Evolutionary conservation across 257 asterid species (phyloP).

Genomic region (Solanum commersonii): DNA sequence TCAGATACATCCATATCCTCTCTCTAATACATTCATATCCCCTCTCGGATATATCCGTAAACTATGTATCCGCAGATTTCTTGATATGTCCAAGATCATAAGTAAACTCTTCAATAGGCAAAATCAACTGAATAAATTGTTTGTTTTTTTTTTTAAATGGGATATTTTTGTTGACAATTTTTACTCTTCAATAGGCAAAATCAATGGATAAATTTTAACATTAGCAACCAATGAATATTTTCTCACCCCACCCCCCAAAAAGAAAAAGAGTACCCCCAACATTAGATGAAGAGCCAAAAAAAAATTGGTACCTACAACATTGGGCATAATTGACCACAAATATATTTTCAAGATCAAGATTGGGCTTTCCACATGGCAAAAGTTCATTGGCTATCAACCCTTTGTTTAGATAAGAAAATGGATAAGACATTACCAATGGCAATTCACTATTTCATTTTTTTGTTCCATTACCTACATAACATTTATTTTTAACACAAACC

Average conservation of each 20-base stretch:
- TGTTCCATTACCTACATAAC: background rate
- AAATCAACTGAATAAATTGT: too few relatives aligned
- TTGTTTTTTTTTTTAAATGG: background rate
- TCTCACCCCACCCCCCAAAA: background rate
- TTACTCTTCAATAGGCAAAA: background rate
- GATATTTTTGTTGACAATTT: background rate
- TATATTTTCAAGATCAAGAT: background rate
- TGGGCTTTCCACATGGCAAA: background rate
- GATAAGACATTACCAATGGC: background rate
- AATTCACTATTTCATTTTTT: background rate
- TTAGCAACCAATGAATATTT: background rate
- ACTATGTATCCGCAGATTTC: too few relatives aligned
- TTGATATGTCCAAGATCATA: too few relatives aligned
- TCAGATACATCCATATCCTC: too few relatives aligned
- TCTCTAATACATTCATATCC: too few relatives aligned
- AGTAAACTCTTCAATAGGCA: too few relatives aligned
- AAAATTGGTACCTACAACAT: background rate
- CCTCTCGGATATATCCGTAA: too few relatives aligned
- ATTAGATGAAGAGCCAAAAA: background rate
- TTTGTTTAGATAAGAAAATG: background rate
- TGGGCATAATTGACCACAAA: background rate
- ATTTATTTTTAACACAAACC: background rate
- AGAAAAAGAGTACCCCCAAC: background rate
- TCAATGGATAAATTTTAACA: background rate
- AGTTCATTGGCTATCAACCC: background rate